Evolutionary conservation across 2,329 filamentous ascomycete genomes (phyloP).

Genomic region (Cytospora schulzeri): DNA sequence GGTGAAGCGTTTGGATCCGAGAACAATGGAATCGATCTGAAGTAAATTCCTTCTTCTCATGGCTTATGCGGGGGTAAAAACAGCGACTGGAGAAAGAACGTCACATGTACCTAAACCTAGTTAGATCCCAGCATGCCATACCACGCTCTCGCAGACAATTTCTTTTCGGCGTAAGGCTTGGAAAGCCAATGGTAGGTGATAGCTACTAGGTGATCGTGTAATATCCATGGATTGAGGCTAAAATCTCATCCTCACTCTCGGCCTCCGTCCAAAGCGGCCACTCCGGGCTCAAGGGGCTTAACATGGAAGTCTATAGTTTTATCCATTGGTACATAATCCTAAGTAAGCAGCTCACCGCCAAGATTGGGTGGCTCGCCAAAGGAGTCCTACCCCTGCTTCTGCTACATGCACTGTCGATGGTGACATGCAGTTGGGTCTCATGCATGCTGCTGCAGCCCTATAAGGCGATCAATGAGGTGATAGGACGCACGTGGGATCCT

Average conservation of each 20-base stretch:
- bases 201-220: not conserved
- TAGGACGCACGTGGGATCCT: constrained; percentile 14
- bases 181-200: not conserved
- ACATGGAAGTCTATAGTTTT: not conserved
- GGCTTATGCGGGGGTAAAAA: not conserved
- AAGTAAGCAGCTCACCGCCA: not conserved
- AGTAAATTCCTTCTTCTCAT: not conserved
- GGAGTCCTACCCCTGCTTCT: not conserved
- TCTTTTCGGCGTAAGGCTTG: not conserved
- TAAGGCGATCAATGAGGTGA: not conserved
- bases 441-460: constrained; percentile 26
- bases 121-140: not conserved
- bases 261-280: not conserved
- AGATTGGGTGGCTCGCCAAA: not conserved
- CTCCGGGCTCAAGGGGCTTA: not conserved
- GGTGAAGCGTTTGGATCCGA: too few relatives aligned
- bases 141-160: not conserved
- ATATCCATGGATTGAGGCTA: not conserved
- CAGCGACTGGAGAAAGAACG: not conserved
- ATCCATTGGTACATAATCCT: not conserved
- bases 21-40: too few relatives aligned
- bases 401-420: not conserved
- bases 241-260: not conserved
- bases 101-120: not conserved
- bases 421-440: not conserved